Conservation (phyloP, 352 stramenopile genomes). For the Pythium dissotocum region DNA sequence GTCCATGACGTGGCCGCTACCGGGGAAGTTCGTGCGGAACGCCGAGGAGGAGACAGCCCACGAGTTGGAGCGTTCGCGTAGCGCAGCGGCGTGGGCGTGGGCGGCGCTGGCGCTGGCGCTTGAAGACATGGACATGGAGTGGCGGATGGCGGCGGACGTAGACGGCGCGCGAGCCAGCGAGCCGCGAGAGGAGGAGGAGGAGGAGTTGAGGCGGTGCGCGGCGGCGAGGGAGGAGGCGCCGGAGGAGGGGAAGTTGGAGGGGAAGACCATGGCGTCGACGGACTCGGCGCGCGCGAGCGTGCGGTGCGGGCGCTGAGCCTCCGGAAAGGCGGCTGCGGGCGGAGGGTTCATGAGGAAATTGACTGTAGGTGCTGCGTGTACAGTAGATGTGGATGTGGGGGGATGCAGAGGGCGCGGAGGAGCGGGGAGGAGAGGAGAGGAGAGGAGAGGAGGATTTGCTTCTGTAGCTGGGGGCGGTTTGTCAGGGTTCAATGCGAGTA, state of each 20-base stretch:
- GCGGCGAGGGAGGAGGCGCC: neutral
- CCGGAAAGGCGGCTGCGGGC: too few relatives aligned
- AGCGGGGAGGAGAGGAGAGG: neutral
- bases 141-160: conserved; percentile 7
- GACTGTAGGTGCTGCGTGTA: too few relatives aligned
- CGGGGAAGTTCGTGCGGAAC: conserved; percentile 28
- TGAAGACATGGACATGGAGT: conserved; percentile 21
- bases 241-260: neutral
- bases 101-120: conserved; percentile 30
- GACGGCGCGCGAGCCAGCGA: neutral
- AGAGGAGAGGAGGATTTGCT: neutral
- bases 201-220: neutral
- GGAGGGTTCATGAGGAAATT: too few relatives aligned
- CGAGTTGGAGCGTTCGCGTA: conserved; percentile 64
- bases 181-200: neutral
- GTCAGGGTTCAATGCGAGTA: neutral
- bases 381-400: neutral
- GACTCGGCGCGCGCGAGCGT: conserved; percentile 46
- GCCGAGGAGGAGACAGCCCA: conserved; percentile 33
- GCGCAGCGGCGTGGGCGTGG: conserved; percentile 35
- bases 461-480: too few relatives aligned
- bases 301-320: conserved; percentile 9
- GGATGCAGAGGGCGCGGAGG: neutral
- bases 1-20: conserved; percentile 53
- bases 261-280: conserved; percentile 36